These are phyloP conservation scores for Aspergillus spinulosporus DNA, from an alignment of 2,329 filamentous ascomycete genomes.

Conservation along the genomic window DNA sequence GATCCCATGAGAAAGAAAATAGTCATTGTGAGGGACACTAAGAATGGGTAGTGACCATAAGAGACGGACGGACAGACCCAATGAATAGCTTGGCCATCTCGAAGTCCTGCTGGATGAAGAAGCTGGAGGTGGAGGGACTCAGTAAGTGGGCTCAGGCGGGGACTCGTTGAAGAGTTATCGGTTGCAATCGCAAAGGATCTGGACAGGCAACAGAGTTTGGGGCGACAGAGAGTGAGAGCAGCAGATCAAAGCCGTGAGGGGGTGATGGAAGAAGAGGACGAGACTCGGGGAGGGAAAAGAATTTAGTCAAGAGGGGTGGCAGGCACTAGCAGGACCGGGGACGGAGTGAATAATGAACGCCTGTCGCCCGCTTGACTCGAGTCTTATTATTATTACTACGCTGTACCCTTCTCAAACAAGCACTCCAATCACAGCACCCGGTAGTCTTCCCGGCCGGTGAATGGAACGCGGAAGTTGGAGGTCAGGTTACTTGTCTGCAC, in stretches of 20 bases:
- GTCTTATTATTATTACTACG: not conserved
- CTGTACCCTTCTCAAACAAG: not conserved
- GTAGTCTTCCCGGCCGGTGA: not conserved
- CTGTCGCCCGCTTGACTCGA: not conserved
- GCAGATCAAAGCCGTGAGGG: slow-evolving; percentile 1
- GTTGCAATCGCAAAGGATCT: slow-evolving; percentile 3
- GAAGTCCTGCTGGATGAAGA: slow-evolving; percentile 18
- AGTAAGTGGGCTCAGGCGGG: not conserved
- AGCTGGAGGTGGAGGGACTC: not conserved
- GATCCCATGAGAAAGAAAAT: slow-evolving; percentile 12
- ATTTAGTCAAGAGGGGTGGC: slow-evolving; percentile 16
- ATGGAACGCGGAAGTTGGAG: not conserved
- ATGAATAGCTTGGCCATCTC: slow-evolving; percentile 85
- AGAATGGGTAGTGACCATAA: slow-evolving; percentile 18
- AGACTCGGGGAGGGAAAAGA: slow-evolving; percentile 12
- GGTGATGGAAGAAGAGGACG: slow-evolving; percentile 11
- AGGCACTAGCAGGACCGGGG: slow-evolving; percentile 14
- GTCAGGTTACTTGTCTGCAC: slow-evolving; percentile 3
- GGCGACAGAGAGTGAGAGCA: not conserved
- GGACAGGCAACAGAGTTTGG: slow-evolving; percentile 4
- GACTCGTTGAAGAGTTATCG: not conserved
- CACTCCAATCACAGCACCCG: not conserved
- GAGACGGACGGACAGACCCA: slow-evolving; percentile 20
- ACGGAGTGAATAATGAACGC: not conserved
- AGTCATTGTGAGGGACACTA: slow-evolving; percentile 12